These are phyloP conservation scores for Akanthomyces uredinophilus DNA, from an alignment of 2,329 filamentous ascomycete genomes.

Conservation along the genomic window DNA sequence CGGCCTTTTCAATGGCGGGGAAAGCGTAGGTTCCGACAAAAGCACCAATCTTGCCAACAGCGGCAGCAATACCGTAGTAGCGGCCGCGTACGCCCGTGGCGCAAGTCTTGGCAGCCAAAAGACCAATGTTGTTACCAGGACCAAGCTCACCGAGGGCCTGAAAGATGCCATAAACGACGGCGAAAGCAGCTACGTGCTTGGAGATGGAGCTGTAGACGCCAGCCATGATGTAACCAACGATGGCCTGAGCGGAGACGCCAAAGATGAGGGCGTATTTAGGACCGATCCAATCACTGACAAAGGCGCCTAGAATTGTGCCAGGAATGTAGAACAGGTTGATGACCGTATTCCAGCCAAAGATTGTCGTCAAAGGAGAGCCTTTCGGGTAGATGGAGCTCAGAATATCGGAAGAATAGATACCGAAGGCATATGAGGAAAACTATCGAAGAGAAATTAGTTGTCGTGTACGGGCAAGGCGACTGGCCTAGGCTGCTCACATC, in stretches of 20 bases:
- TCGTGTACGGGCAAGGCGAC: background rate
- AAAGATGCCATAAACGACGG: slow-evolving; percentile 35
- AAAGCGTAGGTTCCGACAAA: slow-evolving; percentile 85
- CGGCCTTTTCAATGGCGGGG: slow-evolving; percentile 62
- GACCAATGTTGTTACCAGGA: slow-evolving; percentile 86
- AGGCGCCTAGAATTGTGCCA: slow-evolving; percentile 72
- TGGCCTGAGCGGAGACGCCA: slow-evolving; percentile 66
- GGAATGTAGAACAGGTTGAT: slow-evolving; percentile 88
- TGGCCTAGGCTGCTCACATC: slow-evolving; percentile 42
- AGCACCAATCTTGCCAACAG: slow-evolving; percentile 70
- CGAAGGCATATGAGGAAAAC: slow-evolving; percentile 80
- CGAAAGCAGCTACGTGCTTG: slow-evolving; percentile 37
- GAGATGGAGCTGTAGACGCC: slow-evolving; percentile 69
- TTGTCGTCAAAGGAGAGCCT: slow-evolving; percentile 61
- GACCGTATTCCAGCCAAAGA: slow-evolving; percentile 84
- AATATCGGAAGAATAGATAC: slow-evolving; percentile 78
- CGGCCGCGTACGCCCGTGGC: slow-evolving; percentile 80
- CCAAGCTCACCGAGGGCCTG: slow-evolving; percentile 51
- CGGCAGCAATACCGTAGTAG: slow-evolving; percentile 68
- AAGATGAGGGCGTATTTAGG: slow-evolving; percentile 68
- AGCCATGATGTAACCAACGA: slow-evolving; percentile 86
- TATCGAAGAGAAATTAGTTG: slow-evolving; percentile 16
- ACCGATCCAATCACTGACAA: slow-evolving; percentile 71
- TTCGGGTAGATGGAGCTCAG: slow-evolving; percentile 58
- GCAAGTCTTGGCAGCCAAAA: slow-evolving; percentile 80